Percentiles rank a stretch among this genome's conserved stretches.
Conservation (phyloP, 257 asterid species). For the Rauvolfia tetraphylla region DNA sequence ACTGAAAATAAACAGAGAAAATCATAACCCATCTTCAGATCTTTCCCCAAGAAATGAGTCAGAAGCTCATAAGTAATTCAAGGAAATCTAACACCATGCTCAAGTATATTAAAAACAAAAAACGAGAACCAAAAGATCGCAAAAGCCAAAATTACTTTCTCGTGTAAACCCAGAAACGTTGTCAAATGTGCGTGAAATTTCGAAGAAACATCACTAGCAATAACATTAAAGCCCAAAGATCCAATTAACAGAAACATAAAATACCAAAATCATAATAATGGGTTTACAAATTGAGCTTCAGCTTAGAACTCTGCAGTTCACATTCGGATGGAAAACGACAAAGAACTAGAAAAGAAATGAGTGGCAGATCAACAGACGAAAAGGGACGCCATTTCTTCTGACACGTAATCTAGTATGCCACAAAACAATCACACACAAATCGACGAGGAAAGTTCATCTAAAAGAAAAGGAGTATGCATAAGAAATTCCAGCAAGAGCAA, state of each 20-base stretch:
- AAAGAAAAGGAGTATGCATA: neutral
- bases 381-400: neutral
- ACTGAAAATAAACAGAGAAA: neutral
- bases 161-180: neutral
- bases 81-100: neutral
- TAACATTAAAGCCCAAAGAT: slow-evolving; percentile 14
- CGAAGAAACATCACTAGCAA: neutral
- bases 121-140: slow-evolving; percentile 8
- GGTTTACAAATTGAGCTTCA: slow-evolving; percentile 1
- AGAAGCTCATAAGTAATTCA: neutral
- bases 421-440: neutral
- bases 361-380: slow-evolving; percentile 18
- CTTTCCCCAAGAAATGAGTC: neutral
- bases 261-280: neutral
- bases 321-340: slow-evolving; percentile 7
- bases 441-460: neutral
- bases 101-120: neutral
- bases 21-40: slow-evolving; percentile 6
- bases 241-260: neutral
- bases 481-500: neutral
- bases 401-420: neutral
- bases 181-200: slow-evolving; percentile 4
- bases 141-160: neutral
- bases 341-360: neutral
- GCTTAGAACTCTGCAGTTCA: slow-evolving; percentile 8